phyloP scores from a whole-genome alignment of 2,329 filamentous ascomycete genomes.

The Neonectria faginata region DNA sequence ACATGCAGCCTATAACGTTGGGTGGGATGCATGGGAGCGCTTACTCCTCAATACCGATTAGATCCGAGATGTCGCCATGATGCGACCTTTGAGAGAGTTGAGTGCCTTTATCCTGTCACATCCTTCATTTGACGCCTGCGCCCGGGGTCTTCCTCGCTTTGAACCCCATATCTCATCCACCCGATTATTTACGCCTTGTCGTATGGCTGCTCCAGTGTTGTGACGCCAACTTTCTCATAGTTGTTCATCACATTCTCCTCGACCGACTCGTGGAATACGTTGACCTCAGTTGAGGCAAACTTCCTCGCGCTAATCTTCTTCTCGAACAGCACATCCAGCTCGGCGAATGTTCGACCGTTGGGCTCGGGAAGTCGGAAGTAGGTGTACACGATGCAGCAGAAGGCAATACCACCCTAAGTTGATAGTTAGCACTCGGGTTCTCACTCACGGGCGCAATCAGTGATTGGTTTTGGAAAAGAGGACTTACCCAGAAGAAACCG shows the following conservation, averaged over 20 bases:
- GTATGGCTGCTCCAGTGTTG: constrained; percentile 31
- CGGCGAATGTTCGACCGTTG: constrained; percentile 82
- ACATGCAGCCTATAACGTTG: constrained; percentile 16
- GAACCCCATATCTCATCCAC: constrained; percentile 16
- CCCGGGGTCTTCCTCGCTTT: constrained; percentile 15
- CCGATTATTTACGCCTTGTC: constrained; percentile 32
- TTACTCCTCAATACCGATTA: constrained; percentile 36
- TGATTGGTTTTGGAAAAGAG: background rate
- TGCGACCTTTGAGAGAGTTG: constrained; percentile 28
- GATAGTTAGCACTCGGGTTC: constrained; percentile 23
- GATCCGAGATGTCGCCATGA: constrained; percentile 45
- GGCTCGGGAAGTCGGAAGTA: constrained; percentile 74
- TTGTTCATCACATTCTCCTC: constrained; percentile 60
- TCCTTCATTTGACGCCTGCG: constrained; percentile 9
- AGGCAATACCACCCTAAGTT: constrained; percentile 75
- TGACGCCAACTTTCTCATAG: constrained; percentile 56
- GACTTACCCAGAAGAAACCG: constrained; percentile 83
- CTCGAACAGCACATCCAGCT: constrained; percentile 88
- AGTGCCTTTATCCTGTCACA: constrained; percentile 27
- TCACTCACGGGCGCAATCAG: constrained; percentile 1
- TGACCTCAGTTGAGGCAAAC: constrained; percentile 71
- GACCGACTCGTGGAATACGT: constrained; percentile 67
- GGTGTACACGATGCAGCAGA: constrained; percentile 83
- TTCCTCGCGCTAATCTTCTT: constrained; percentile 76
- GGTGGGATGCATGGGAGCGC: constrained; percentile 14